Percentiles rank a stretch among this genome's conserved stretches.
phyloP scores from a whole-genome alignment of 805 yeast genomes.

The Kuraishia hungarica region DNA sequence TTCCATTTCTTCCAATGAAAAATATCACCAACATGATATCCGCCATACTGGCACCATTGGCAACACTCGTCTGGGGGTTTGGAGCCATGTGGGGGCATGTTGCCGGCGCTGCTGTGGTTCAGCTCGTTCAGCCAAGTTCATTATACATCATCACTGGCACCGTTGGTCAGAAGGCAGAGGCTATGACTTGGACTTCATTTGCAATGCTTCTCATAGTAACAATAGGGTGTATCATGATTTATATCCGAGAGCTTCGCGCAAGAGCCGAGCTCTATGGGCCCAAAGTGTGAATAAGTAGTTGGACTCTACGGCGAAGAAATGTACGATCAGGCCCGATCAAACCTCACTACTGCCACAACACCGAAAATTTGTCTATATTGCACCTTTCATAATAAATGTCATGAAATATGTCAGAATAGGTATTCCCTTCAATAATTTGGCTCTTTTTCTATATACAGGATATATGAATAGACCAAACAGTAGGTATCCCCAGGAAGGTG shows the following conservation, averaged over 20 bases:
- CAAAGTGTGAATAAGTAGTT: neutral
- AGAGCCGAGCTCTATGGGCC: neutral
- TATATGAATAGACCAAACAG: too few species aligned
- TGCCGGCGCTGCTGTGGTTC: constrained; percentile 35
- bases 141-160: constrained; percentile 36
- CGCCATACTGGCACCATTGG: constrained; percentile 23
- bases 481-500: neutral
- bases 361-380: too few species aligned
- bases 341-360: too few species aligned
- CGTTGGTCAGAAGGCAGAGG: constrained; percentile 42
- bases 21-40: constrained; percentile 16
- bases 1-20: constrained; percentile 43
- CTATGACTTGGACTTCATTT: constrained; percentile 57
- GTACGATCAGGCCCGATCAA: too few species aligned
- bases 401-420: too few species aligned
- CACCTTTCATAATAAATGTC: too few species aligned
- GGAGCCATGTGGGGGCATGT: constrained; percentile 60
- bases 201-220: constrained; percentile 33
- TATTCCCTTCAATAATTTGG: too few species aligned
- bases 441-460: too few species aligned
- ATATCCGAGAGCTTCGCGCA: constrained; percentile 23
- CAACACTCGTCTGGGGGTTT: constrained; percentile 48
- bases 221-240: constrained; percentile 25
- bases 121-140: constrained; percentile 40
- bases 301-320: too few species aligned